Base-by-base conservation (phyloP, 441 rosid species). In the Croton setiger region DNA sequence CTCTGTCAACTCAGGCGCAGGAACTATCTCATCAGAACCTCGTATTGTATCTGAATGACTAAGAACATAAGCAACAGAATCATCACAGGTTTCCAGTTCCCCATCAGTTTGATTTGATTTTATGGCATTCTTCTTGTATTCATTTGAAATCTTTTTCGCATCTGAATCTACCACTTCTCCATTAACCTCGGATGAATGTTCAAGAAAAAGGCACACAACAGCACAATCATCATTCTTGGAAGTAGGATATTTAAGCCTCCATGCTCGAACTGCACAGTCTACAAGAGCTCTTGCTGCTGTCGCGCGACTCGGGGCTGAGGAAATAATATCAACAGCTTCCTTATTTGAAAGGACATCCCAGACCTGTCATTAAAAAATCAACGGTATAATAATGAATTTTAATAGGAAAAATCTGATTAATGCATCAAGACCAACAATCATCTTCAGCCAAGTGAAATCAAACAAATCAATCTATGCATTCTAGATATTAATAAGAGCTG, bases 201-300 rank as follows among this genome's bases (percentile, higher is more conserved):
- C 84, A 7, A 92, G 78, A 78, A 88, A 94, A 75, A 94, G 94
- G 85, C 98, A 94, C 51, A 94, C 97, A 0, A 79, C 99, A 36
- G 98, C 97, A 81, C 99, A 94, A 74, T 94, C 99, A 60, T 94
- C 98, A 36, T 85, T 85, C 84, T 88, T 94, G 41, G 99, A 90
- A 57, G 99, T 88, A 0, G 99, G 99, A 74, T 84, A 92, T 75
- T 87, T 92, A 74, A 78, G 80, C 76, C 82, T 92, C 99, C 99
- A 94, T 35, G 86, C 91, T 60, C 87, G 73, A 69, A 90, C 89
- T 48, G 99, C 99, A 36, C 85, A 84, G 73, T 87, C 93, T 41
- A 92, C 97, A 70, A 94, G 83, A 37, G 91, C 82, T 76, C 91
- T 85, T 54, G 96, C 94, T 0, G 97, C 94, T 58, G 85, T 79